Evolutionary conservation across 139 green algal species (phyloP), one percentile per base, ranked within the genome.

Genomic region (Chlorella vulgaris): DNA sequence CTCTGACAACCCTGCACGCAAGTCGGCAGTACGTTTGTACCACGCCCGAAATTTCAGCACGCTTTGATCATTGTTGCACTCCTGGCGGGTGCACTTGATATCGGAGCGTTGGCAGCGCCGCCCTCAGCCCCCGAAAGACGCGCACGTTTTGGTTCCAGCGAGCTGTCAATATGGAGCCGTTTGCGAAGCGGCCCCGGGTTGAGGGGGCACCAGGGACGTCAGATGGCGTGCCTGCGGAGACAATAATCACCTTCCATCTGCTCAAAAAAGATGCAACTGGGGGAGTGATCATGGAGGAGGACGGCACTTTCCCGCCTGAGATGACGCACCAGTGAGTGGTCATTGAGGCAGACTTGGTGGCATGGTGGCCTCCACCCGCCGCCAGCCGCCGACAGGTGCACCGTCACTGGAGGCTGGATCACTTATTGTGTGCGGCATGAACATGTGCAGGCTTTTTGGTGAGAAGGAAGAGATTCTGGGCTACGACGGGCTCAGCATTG

Each of bases 401-500:
- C 61, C 31, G 19, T n/a, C n/a, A n/a, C n/a, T n/a, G n/a, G n/a
- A n/a, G n/a, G n/a, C n/a, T n/a, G n/a, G n/a, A n/a, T n/a, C n/a
- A n/a, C n/a, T n/a, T n/a, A n/a, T n/a, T n/a, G n/a, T n/a, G n/a
- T n/a, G n/a, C n/a, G n/a, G n/a, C n/a, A 58, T 58, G 10, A 58
- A 58, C 47, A 13, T 28, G n/a, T 66, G 36, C 81, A 86, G 81
- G 81, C 61, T 94, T 18, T 96, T 95, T 74, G 88, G 89, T 0
- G 89, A 95, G 18, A 76, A 90, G 21, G 92, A 96, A 86, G 65
- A 87, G 75, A 90, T 94, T 31, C 81, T 83, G 40, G 88, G 89
- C 5, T 91, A 86, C 79, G 42, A 69, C 6, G 76, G 40, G 26
- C 74, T 92, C 3, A 21, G 40, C 26, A 85, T 93, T 21, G 81